phyloP scores from a whole-genome alignment of 1,139 yeast genomes.

The Hyphopichia buzzinii region DNA sequence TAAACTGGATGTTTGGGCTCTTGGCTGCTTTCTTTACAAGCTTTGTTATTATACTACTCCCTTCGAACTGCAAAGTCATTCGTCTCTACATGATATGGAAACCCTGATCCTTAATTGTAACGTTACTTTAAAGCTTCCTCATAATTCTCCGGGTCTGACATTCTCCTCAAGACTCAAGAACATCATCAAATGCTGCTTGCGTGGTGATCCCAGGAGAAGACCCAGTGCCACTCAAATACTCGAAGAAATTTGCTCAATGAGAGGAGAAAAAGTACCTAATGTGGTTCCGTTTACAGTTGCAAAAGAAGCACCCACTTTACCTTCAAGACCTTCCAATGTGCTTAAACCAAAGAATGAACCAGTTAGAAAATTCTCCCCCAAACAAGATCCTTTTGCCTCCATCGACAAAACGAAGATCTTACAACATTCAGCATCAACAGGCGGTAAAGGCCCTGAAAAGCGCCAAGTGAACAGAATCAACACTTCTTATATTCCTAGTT shows the following conservation, averaged over 20 bases:
- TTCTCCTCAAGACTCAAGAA: conserved; percentile 50
- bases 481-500: conserved; percentile 14
- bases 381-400: conserved; percentile 35
- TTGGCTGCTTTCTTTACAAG: conserved; percentile 88
- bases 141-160: conserved; percentile 36
- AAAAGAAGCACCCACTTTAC: conserved; percentile 3
- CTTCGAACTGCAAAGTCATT: conserved; percentile 65
- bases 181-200: conserved; percentile 58
- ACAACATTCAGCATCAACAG: conserved; percentile 3
- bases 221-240: conserved; percentile 73
- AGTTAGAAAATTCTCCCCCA: conserved; percentile 2
- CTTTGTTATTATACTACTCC: conserved; percentile 94
- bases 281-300: conserved; percentile 36
- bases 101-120: conserved; percentile 34
- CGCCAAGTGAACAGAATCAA: conserved; percentile 16
- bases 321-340: background rate
- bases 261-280: conserved; percentile 54
- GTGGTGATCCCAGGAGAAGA: conserved; percentile 68
- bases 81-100: conserved; percentile 39
- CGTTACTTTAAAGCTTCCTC: conserved; percentile 33
- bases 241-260: conserved; percentile 65
- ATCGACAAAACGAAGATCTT: conserved; percentile 36
- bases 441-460: conserved; percentile 5
- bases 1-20: conserved; percentile 95
- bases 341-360: background rate